Evolutionary conservation across 2,329 filamentous ascomycete genomes (phyloP), one percentile per base, ranked within the genome.

Genomic region (Fusarium euwallaceae): DNA sequence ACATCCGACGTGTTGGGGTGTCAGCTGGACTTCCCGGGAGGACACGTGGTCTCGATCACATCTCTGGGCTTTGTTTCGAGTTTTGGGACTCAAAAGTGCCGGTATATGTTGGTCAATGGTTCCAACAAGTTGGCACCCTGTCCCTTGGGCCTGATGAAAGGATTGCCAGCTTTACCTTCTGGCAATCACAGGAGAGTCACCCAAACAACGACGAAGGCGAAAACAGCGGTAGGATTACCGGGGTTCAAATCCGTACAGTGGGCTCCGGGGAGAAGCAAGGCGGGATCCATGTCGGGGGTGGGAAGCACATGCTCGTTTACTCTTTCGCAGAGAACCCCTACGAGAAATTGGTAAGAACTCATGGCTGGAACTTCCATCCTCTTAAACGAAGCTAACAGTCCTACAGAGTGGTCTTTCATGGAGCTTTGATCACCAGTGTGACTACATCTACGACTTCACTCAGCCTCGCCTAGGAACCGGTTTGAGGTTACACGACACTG

Each of bases 51-150:
- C 11, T 14, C 6, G 2, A 36, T 2, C 27, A 70, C 1, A 9
- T 72, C 16, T 53, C 67, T 14, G 70, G 70, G 1, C 34, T 72
- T 10, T 48, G 48, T n/a, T 59, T 72, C 17, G 63, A 70, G 3
- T 72, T 64, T 11, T 59, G 60, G 67, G 39, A 22, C 3, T 16
- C n/a, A 3, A 41, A 12, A 1, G 3, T 22, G 4, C 32, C 63
- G 1, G 1, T 45, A 3, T 72, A 64, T 14, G 16, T 64, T 12
- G 70, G 70, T 0, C 70, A 72, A 12, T 72, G 67, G 70, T 61
- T 45, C 4, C 2, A 14, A 2, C 55, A 70, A 24, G 41, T 61
- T 24, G 32, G 1, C 0, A 22, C 36, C 24, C 9, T 69, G 2
- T 14, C 24, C 3, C 1, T 71, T 16, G 1, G 27, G 9, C 6